phyloP scores from a whole-genome alignment of 768 basidiomycete species.

The Psilocybe sp. region DNA sequence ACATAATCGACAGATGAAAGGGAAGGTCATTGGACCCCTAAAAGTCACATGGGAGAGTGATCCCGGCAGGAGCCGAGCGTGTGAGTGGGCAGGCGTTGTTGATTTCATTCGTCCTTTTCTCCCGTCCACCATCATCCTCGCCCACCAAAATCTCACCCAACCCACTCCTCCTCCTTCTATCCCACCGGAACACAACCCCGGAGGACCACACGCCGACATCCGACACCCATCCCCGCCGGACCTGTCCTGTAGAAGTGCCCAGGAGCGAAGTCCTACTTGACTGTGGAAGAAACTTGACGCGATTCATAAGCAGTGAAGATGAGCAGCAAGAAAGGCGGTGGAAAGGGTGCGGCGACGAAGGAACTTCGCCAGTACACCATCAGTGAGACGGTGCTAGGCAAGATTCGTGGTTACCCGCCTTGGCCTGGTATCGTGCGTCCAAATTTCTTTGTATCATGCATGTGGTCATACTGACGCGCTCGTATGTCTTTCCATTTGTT shows the following conservation, averaged over 20 bases:
- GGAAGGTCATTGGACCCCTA: too few relatives aligned
- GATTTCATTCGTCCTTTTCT: constrained; percentile 20
- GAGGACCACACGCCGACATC: not conserved
- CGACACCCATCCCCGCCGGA: constrained; percentile 1
- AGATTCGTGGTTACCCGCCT: constrained; percentile 89
- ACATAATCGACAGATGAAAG: too few relatives aligned
- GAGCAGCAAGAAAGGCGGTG: too few relatives aligned
- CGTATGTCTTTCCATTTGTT: not conserved
- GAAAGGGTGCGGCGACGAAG: constrained; percentile 38
- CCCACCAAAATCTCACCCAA: constrained; percentile 15
- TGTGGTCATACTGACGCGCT: constrained; percentile 7
- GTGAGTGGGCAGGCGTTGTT: constrained; percentile 8
- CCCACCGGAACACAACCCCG: not conserved
- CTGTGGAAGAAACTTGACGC: too few relatives aligned
- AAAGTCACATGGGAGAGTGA: too few relatives aligned
- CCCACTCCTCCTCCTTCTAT: constrained; percentile 2
- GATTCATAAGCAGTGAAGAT: too few relatives aligned
- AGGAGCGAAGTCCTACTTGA: constrained; percentile 38
- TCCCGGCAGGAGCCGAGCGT: constrained; percentile 1
- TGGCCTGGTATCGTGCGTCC: constrained; percentile 92
- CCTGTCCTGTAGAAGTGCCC: constrained; percentile 39
- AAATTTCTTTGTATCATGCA: constrained; percentile 9
- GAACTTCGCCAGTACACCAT: constrained; percentile 52
- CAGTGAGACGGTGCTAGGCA: constrained; percentile 87
- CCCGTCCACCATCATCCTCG: not conserved